A percentile compares a stretch with the other conserved stretches of the same genome.
These are phyloP conservation scores for Mycena sp. DNA, from an alignment of 1,284 basidiomycete genomes.

Conservation along the genomic window DNA sequence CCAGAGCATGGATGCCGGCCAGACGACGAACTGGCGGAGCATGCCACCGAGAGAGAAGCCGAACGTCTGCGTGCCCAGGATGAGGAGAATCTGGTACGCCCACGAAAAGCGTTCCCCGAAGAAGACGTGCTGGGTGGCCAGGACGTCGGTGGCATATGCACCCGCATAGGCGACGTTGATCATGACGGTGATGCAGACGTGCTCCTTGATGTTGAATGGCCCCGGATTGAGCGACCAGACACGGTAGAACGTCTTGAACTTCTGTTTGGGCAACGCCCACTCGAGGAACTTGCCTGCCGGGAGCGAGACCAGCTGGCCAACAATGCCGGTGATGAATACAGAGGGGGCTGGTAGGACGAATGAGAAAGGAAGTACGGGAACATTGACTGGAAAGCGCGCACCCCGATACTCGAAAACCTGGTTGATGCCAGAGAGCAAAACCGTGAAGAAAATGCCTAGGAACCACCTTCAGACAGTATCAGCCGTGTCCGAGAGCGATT, in stretches of 20 bases:
- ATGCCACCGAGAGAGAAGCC: conserved; percentile 82
- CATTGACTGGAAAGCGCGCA: conserved; percentile 47
- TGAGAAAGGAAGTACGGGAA: neutral
- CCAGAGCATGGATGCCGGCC: conserved; percentile 89
- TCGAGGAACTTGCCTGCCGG: conserved; percentile 57
- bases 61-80: conserved; percentile 78
- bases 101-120: conserved; percentile 24
- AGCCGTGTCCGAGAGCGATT: neutral
- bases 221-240: conserved; percentile 54
- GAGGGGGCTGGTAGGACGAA: conserved; percentile 56
- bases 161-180: conserved; percentile 28
- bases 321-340: conserved; percentile 48
- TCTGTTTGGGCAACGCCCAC: conserved; percentile 44
- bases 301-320: conserved; percentile 57
- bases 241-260: conserved; percentile 53
- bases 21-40: conserved; percentile 70
- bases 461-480: conserved; percentile 63
- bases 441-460: conserved; percentile 71
- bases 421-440: conserved; percentile 70
- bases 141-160: conserved; percentile 31
- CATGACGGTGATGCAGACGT: conserved; percentile 59
- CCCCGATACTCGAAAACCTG: conserved; percentile 77
- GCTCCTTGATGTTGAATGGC: conserved; percentile 56
- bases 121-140: conserved; percentile 28
- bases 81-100: conserved; percentile 64